phyloP scores from a whole-genome alignment of 805 yeast species.

The Henningerozyma blattae region DNA sequence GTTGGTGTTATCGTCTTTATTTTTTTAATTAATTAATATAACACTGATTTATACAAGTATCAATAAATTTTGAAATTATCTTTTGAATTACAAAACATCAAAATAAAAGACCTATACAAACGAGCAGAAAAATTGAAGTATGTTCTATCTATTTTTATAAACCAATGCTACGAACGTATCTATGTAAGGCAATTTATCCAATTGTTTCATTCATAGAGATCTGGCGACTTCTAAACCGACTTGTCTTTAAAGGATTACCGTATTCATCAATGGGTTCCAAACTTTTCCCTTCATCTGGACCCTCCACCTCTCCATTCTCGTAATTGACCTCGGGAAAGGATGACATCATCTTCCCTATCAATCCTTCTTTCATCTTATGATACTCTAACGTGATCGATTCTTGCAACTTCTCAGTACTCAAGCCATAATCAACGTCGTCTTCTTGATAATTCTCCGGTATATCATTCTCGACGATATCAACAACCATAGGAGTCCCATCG shows the following conservation, averaged over 20 bases:
- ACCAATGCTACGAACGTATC: neutral
- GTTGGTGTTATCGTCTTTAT: too few relatives aligned
- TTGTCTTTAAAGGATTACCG: constrained; percentile 46
- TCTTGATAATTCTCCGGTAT: constrained; percentile 16
- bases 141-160: too few relatives aligned
- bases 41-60: neutral
- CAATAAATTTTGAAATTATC: neutral
- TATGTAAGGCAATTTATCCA: neutral
- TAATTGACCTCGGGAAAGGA: neutral
- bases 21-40: too few relatives aligned
- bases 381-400: constrained; percentile 46
- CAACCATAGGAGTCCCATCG: constrained; percentile 16
- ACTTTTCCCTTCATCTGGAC: constrained; percentile 43
- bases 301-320: constrained; percentile 28
- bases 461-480: constrained; percentile 24
- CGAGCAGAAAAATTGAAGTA: too few relatives aligned
- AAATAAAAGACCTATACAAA: too few relatives aligned
- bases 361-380: constrained; percentile 38
- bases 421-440: constrained; percentile 13
- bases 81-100: too few relatives aligned
- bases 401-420: constrained; percentile 24
- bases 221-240: constrained; percentile 41
- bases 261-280: constrained; percentile 56
- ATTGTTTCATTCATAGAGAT: neutral
- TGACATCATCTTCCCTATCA: constrained; percentile 29